These are phyloP conservation scores for Populus hybrid DNA, from an alignment of 441 rosid species.

Conservation along the genomic window DNA sequence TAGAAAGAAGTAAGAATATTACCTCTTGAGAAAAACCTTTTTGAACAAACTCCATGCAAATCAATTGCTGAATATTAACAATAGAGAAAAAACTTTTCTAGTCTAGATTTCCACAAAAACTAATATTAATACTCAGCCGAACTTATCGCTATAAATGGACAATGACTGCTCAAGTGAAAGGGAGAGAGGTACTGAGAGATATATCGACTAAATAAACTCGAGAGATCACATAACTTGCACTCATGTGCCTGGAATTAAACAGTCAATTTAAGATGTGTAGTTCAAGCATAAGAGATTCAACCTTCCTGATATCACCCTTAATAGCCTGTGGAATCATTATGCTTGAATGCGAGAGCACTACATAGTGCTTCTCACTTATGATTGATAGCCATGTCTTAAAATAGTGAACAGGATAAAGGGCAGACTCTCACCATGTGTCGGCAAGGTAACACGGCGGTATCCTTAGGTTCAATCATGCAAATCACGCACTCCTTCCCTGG, in stretches of 20 bases:
- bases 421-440: conserved; percentile 75
- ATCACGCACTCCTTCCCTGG: conserved; percentile 86
- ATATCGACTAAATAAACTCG: background rate
- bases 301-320: background rate
- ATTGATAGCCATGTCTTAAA: background rate
- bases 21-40: background rate
- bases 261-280: background rate
- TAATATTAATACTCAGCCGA: background rate
- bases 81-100: background rate
- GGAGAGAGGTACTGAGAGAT: background rate
- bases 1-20: conserved; percentile 4
- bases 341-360: background rate
- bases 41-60: background rate
- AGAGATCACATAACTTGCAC: background rate
- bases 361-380: background rate
- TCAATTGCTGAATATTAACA: background rate
- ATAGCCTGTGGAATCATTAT: background rate
- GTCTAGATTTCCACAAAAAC: background rate
- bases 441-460: conserved; percentile 85
- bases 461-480: conserved; percentile 91
- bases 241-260: background rate
- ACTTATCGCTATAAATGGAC: background rate
- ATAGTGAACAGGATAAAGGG: conserved; percentile 4
- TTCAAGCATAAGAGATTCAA: background rate
- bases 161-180: background rate